A percentile compares a stretch with the other conserved stretches of the same genome.
These are phyloP conservation scores for Fraxinus baroniana DNA, from an alignment of 305 asterid species.

Conservation along the genomic window DNA sequence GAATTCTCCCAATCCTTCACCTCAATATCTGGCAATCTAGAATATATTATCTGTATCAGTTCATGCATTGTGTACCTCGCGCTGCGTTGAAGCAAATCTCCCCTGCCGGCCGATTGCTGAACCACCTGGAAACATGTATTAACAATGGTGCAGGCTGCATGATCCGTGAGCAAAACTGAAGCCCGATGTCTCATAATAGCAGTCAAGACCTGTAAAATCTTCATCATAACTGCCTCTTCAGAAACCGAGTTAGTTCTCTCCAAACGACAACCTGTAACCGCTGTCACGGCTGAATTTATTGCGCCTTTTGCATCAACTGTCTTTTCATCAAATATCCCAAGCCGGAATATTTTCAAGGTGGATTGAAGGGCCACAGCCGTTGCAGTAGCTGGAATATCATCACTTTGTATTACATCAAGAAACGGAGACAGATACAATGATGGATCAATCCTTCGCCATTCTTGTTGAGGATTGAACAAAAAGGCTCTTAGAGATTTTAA, in stretches of 20 bases:
- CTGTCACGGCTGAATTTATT: conserved; percentile 50
- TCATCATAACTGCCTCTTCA: conserved; percentile 85
- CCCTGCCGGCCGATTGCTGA: conserved; percentile 67
- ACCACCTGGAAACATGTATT: conserved; percentile 92
- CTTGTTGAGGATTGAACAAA: conserved; percentile 73
- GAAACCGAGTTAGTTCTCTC: conserved; percentile 70
- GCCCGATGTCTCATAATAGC: conserved; percentile 70
- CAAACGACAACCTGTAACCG: conserved; percentile 69
- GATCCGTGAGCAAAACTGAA: conserved; percentile 65
- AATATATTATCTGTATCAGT: conserved; percentile 64
- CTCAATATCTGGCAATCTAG: conserved; percentile 71
- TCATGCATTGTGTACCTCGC: conserved; percentile 86
- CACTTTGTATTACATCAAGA: conserved; percentile 78
- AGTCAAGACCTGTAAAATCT: conserved; percentile 61
- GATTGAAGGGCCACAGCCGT: conserved; percentile 80
- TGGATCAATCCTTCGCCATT: conserved; percentile 76
- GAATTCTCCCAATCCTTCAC: conserved; percentile 76
- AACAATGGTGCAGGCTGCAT: conserved; percentile 72
- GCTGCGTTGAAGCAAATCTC: conserved; percentile 78
- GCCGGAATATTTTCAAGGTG: conserved; percentile 64
- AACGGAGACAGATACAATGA: conserved; percentile 66
- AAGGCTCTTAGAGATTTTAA: conserved; percentile 63
- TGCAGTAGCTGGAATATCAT: conserved; percentile 74
- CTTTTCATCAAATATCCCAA: conserved; percentile 60
- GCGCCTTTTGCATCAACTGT: conserved; percentile 61